Conservation (phyloP, 2,329 filamentous ascomycete species). For the Exophiala viscosa region DNA sequence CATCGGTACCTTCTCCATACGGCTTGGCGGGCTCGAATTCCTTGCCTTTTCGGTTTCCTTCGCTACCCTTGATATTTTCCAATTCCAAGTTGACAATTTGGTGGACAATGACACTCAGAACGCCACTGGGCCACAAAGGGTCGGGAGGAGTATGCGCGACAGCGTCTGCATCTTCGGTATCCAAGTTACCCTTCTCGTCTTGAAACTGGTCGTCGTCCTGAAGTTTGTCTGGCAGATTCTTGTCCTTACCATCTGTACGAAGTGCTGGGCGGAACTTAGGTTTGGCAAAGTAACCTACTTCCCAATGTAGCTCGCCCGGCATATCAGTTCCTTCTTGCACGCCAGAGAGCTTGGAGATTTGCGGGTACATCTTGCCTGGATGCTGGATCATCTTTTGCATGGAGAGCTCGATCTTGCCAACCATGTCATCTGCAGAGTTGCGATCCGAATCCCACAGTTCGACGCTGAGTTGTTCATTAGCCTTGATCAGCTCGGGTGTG, state of each 20-base stretch:
- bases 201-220: constrained; percentile 73
- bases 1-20: constrained; percentile 81
- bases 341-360: constrained; percentile 76
- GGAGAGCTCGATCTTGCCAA: constrained; percentile 88
- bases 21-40: constrained; percentile 86
- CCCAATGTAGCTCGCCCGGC: constrained; percentile 93
- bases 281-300: constrained; percentile 92
- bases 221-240: constrained; percentile 68
- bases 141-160: constrained; percentile 88
- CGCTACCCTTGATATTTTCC: constrained; percentile 81
- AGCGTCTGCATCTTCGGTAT: constrained; percentile 72
- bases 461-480: constrained; percentile 85
- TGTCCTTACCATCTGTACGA: constrained; percentile 80
- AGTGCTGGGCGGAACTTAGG: constrained; percentile 80
- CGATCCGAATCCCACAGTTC: constrained; percentile 96
- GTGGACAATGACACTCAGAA: constrained; percentile 82
- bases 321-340: constrained; percentile 80
- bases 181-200: constrained; percentile 77
- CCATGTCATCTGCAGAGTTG: constrained; percentile 87
- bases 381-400: constrained; percentile 95
- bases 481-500: constrained; percentile 85
- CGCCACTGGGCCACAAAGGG: constrained; percentile 89
- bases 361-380: constrained; percentile 86
- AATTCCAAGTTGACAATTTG: constrained; percentile 94
- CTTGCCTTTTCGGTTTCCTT: constrained; percentile 73